Evolutionary conservation across 75 land plant genomes (phyloP).

Genomic region (Sequoia sempervirens): DNA sequence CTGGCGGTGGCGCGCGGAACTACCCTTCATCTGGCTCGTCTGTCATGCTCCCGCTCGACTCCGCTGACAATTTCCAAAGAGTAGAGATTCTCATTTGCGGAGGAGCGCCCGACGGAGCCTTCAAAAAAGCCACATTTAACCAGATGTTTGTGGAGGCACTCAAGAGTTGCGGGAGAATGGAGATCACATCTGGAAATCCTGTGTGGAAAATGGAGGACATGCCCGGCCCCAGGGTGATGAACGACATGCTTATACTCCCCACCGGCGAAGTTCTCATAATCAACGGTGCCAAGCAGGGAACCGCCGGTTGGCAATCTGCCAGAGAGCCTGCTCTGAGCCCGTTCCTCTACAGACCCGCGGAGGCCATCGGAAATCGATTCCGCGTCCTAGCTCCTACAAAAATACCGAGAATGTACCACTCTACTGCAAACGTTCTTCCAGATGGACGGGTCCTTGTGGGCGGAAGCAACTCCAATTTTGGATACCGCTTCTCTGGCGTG

Average conservation of each 20-base stretch:
- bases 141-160: conserved; percentile 13
- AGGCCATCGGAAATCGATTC: conserved; percentile 2
- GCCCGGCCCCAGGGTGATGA: conserved; percentile 43
- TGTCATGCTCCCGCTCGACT: conserved; percentile 26
- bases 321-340: conserved; percentile 28
- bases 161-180: conserved; percentile 44
- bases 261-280: conserved; percentile 44
- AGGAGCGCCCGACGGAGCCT: conserved; percentile 48
- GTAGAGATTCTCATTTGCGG: conserved; percentile 68
- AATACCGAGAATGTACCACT: conserved; percentile 52
- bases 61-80: conserved; percentile 3
- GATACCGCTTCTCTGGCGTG: conserved; percentile 20
- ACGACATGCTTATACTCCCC: conserved; percentile 58
- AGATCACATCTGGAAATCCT: conserved; percentile 26
- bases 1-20: conserved; percentile 28
- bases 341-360: conserved; percentile 19
- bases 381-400: conserved; percentile 11
- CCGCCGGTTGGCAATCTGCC: conserved; percentile 35
- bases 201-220: conserved; percentile 49
- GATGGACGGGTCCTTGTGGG: conserved; percentile 52
- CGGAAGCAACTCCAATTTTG: conserved; percentile 41
- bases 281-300: conserved; percentile 49
- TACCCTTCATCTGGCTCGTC: conserved; percentile 32
- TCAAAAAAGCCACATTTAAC: conserved; percentile 4
- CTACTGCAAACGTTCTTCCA: conserved; percentile 37